Evolutionary conservation across 192 early-diverging fungal genomes (phyloP), one percentile per base, ranked within the genome.

Genomic region (Mortierella claussenii): DNA sequence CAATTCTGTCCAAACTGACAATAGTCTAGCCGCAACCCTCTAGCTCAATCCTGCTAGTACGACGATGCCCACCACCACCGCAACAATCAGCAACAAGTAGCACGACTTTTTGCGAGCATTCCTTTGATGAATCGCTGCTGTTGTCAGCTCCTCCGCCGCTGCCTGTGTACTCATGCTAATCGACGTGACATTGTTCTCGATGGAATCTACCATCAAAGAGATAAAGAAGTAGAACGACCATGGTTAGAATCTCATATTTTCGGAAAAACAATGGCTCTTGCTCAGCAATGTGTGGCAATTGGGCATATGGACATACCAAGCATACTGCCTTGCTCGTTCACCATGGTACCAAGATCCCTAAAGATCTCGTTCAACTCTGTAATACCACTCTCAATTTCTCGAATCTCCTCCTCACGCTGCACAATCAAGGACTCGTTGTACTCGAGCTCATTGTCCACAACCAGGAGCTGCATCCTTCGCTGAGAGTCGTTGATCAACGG

Each of bases 281-380:
- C n/a, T n/a, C n/a, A n/a, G n/a, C n/a, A n/a, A n/a, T n/a, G n/a
- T n/a, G n/a, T n/a, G 7, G 55, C 31, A 64, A 28, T 12, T 28
- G 21, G 2, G 28, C 50, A 47, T 44, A 27, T 10, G 20, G n/a
- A 74, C 84, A 57, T 84, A 95, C 94, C 89, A 11, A 99, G 81
- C 65, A 95, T 87, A 58, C 90, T 91, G 65, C 95, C 93, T 86
- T 99, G 97, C 75, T 99, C 97, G 27, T 94, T 93, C n/a, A 99
- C 97, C 62, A 99, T 87, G 4, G 95, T 96, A 0, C 95, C 95
- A 44, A 99, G 71, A 82, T 98, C 96, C 57, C 96, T 81, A 78
- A 99, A 99, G 60, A 99, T 95, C 78, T 98, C 96, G 79, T 98
- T 99, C 20, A 99, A 83, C 69, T 98, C 95, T 5, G 86, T 88